Percentiles rank a stretch among this genome's conserved stretches.
Conservation (phyloP, 2,329 filamentous ascomycete species). For the Ophiostoma perfectum region DNA sequence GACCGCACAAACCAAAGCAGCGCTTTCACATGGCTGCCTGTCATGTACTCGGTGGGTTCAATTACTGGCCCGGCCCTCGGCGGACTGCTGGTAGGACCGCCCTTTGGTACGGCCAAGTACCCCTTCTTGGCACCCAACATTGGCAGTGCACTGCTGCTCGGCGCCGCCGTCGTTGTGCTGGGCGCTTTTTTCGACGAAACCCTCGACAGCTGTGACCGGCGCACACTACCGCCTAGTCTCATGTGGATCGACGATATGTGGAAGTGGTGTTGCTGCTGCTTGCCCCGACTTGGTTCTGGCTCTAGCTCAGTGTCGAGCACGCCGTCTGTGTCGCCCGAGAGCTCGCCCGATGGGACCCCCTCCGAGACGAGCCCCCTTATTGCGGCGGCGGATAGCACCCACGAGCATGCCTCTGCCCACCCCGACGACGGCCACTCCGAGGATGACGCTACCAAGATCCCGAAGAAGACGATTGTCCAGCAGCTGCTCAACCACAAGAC, state of each 20-base stretch:
- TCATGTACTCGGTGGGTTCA: slow-evolving; percentile 91
- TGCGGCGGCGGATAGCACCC: not conserved
- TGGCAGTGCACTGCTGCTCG: slow-evolving; percentile 65
- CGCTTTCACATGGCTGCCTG: slow-evolving; percentile 89
- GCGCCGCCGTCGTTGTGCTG: slow-evolving; percentile 66
- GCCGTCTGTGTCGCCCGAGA: not conserved
- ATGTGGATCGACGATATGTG: slow-evolving; percentile 33
- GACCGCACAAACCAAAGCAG: slow-evolving; percentile 90
- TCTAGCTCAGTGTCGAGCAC: not conserved
- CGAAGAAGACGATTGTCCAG: slow-evolving; percentile 42
- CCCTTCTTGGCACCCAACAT: slow-evolving; percentile 86
- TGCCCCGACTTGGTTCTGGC: not conserved
- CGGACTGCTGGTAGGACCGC: slow-evolving; percentile 67
- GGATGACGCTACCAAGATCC: not conserved
- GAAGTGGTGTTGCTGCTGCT: slow-evolving; percentile 28
- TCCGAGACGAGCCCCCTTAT: slow-evolving; percentile 15
- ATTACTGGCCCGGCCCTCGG: slow-evolving; percentile 92
- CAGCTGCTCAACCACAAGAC: slow-evolving; percentile 73
- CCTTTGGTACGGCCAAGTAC: slow-evolving; percentile 53
- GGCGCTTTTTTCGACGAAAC: slow-evolving; percentile 85
- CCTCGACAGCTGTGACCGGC: slow-evolving; percentile 46
- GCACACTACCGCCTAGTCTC: slow-evolving; percentile 26
- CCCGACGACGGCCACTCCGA: slow-evolving; percentile 41
- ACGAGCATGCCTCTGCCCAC: not conserved
- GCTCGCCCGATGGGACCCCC: not conserved